Evolutionary conservation across 2,329 filamentous ascomycete genomes (phyloP).

Genomic region (Penicillium sp.): DNA sequence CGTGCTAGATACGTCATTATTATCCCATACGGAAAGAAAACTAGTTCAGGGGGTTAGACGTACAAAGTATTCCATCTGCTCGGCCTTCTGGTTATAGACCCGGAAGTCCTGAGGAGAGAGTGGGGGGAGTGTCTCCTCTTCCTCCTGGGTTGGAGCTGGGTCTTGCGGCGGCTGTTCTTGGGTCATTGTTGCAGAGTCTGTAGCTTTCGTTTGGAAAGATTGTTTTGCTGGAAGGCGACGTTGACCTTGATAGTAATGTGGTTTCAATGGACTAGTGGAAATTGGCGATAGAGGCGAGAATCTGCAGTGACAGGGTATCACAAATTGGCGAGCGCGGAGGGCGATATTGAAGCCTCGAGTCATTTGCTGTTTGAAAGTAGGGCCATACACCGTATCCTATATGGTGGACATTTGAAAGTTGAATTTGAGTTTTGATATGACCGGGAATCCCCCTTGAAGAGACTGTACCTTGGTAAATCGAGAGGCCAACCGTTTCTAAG

Average conservation of each 20-base stretch:
- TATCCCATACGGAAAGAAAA: too few relatives aligned
- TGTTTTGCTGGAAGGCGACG: neutral
- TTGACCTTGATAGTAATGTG: neutral
- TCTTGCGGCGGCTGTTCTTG: neutral
- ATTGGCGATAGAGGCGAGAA: neutral
- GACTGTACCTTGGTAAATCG: too few relatives aligned
- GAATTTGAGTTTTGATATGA: neutral
- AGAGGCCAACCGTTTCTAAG: neutral
- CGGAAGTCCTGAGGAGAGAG: constrained; percentile 10
- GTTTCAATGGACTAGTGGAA: neutral
- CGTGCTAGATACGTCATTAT: neutral
- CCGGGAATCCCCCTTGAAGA: neutral
- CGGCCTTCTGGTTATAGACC: constrained; percentile 7
- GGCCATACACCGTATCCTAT: neutral
- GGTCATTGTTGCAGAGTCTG: neutral
- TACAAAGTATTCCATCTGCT: constrained; percentile 17
- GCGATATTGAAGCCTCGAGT: neutral
- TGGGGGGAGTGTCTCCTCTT: constrained; percentile 40
- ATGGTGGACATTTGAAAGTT: neutral
- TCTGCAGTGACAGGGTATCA: neutral
- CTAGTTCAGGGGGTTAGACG: neutral
- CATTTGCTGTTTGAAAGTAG: neutral
- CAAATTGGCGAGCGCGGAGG: neutral
- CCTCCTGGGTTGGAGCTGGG: neutral
- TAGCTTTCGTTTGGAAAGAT: neutral